A percentile compares a stretch with the other conserved stretches of the same genome.
phyloP scores from a whole-genome alignment of 1,284 basidiomycete genomes.

The Rhodotorula mucilaginosa region DNA sequence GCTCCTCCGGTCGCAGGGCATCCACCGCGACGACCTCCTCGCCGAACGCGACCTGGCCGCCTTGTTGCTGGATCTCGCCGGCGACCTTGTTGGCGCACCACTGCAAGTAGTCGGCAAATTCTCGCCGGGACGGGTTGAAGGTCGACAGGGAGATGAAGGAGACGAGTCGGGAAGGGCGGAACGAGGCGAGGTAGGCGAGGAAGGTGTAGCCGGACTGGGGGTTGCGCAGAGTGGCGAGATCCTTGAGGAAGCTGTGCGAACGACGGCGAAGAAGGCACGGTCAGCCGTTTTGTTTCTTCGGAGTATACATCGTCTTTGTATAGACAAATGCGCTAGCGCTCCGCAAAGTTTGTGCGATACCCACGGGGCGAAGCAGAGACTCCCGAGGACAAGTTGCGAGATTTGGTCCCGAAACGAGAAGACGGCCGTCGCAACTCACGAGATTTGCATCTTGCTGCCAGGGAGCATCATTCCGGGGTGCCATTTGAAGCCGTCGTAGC shows the following conservation, averaged over 20 bases:
- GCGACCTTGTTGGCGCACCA: constrained; percentile 54
- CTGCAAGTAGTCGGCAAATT: constrained; percentile 59
- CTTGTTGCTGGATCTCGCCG: constrained; percentile 52
- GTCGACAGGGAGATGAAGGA: constrained; percentile 53
- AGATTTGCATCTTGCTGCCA: constrained; percentile 61
- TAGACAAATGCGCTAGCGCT: neutral
- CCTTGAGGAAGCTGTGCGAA: constrained; percentile 57
- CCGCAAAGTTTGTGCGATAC: neutral
- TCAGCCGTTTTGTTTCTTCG: neutral
- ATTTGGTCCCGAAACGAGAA: no score
- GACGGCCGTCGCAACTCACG: constrained; percentile 7
- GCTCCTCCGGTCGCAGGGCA: constrained; percentile 20
- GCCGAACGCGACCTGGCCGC: constrained; percentile 55
- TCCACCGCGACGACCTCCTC: constrained; percentile 54
- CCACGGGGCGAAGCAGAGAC: no score
- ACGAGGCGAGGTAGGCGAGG: constrained; percentile 58
- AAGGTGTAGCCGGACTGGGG: constrained; percentile 61
- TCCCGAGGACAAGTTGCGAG: neutral
- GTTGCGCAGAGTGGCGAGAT: constrained; percentile 60
- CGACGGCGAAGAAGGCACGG: neutral
- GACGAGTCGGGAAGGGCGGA: constrained; percentile 54
- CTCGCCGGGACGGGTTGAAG: constrained; percentile 51
- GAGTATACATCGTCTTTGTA: neutral
- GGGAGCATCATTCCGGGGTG: constrained; percentile 61
- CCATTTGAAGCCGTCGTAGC: constrained; percentile 50